phyloP scores from a whole-genome alignment of 1,284 basidiomycete species.

The Retiboletus fuscus region DNA sequence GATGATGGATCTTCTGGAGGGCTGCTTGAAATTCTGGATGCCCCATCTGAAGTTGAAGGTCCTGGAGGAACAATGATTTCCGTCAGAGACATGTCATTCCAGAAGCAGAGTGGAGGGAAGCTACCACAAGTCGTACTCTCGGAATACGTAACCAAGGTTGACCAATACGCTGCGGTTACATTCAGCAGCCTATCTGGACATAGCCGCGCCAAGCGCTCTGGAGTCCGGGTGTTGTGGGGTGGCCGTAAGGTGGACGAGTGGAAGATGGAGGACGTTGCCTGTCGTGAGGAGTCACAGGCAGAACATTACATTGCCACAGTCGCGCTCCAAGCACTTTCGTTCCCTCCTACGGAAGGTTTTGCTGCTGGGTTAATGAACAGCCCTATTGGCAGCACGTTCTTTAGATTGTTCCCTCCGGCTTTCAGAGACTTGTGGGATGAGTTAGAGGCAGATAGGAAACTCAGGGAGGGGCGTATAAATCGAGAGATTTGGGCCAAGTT shows the following conservation, averaged over 20 bases:
- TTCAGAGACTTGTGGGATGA: conserved; percentile 96
- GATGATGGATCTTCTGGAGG: conserved; percentile 68
- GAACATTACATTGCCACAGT: conserved; percentile 92
- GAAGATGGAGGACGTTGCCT: conserved; percentile 89
- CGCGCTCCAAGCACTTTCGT: conserved; percentile 83
- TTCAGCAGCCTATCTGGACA: conserved; percentile 74
- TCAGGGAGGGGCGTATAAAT: conserved; percentile 73
- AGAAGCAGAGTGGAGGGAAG: conserved; percentile 83
- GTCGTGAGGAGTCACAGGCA: conserved; percentile 82
- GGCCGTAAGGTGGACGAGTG: conserved; percentile 74
- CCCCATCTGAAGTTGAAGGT: conserved; percentile 64
- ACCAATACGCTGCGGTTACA: conserved; percentile 80
- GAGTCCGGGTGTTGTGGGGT: conserved; percentile 80
- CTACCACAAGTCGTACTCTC: conserved; percentile 78
- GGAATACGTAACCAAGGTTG: conserved; percentile 73
- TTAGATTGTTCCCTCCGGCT: conserved; percentile 80
- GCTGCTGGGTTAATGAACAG: conserved; percentile 58
- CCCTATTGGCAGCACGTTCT: conserved; percentile 65
- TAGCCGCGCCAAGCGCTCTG: conserved; percentile 79
- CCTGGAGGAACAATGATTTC: conserved; percentile 67
- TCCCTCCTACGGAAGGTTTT: conserved; percentile 72
- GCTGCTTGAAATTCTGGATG: conserved; percentile 85
- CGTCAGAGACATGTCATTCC: conserved; percentile 82
- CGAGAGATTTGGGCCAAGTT: conserved; percentile 79
- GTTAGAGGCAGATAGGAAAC: conserved; percentile 76